Percentiles rank a stretch among this genome's conserved stretches.
Conservation (phyloP, 139 green algal genomes). For the Chlorella sp. region DNA sequence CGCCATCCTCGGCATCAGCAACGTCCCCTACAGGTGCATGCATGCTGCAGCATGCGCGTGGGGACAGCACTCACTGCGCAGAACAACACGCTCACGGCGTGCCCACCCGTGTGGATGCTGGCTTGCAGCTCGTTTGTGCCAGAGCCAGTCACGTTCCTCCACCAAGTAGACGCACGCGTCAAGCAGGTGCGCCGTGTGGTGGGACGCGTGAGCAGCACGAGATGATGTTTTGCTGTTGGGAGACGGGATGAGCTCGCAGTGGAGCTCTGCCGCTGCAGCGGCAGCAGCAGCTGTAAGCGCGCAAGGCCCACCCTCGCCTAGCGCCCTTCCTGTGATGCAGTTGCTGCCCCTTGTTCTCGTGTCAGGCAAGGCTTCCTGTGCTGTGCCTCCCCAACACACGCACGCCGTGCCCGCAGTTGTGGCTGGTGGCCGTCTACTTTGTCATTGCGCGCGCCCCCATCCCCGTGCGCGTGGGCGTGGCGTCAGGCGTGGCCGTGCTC, state of each 20-base stretch:
- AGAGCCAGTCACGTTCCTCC: constrained; percentile 45
- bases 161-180: constrained; percentile 49
- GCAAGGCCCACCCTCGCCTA: not conserved
- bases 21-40: constrained; percentile 63
- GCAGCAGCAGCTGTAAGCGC: not conserved
- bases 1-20: constrained; percentile 48
- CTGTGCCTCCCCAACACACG: no score
- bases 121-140: constrained; percentile 60
- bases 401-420: constrained; percentile 42
- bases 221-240: not conserved
- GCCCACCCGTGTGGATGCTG: no score
- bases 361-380: no score
- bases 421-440: constrained; percentile 66
- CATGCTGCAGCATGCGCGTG: no score
- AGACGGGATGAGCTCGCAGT: no score
- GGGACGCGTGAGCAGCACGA: not conserved
- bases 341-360: no score
- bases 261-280: not conserved
- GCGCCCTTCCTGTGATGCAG: no score
- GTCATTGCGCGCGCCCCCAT: constrained; percentile 46
- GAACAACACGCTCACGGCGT: no score
- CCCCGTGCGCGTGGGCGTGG: constrained; percentile 31
- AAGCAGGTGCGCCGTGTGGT: constrained; percentile 50
- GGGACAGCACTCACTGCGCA: no score
- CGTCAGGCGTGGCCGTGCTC: constrained; percentile 27